Percentiles rank a stretch among this genome's conserved stretches.
Evolutionary conservation across 1,139 yeast genomes (phyloP).

Genomic region (Saccharomyces hybrid): DNA sequence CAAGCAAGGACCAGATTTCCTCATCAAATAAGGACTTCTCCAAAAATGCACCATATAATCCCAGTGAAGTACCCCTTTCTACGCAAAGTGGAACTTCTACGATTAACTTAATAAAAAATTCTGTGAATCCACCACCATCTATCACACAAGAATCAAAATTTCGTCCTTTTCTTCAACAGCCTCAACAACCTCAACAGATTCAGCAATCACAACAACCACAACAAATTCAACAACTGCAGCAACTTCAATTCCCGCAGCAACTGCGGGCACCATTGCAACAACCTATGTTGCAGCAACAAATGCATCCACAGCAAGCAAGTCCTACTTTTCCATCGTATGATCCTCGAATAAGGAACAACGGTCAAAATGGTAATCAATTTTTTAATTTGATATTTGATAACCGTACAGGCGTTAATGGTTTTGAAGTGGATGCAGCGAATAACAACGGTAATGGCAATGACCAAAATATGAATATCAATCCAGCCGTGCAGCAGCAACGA

Average conservation of each 20-base stretch:
- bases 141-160: not conserved
- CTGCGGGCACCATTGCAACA: conserved; percentile 3
- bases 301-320: conserved; percentile 1
- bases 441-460: not conserved
- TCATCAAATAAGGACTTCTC: not conserved
- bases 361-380: conserved; percentile 10
- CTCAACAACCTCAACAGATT: conserved; percentile 6
- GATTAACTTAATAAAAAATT: conserved; percentile 1
- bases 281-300: not conserved
- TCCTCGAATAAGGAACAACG: conserved; percentile 2
- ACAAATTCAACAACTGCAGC: conserved; percentile 6
- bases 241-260: conserved; percentile 5
- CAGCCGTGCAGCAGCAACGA: not conserved
- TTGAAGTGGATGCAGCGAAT: not conserved
- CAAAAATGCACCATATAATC: not conserved
- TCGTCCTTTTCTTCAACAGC: conserved; percentile 5
- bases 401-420: not conserved
- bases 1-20: conserved; percentile 2
- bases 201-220: conserved; percentile 1
- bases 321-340: not conserved
- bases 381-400: conserved; percentile 25
- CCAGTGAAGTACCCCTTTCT: not conserved
- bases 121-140: not conserved
- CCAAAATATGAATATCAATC: not conserved
- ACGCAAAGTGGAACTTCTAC: not conserved